phyloP scores from a whole-genome alignment of 805 yeast species.

The Pichia gijzeniarum region DNA sequence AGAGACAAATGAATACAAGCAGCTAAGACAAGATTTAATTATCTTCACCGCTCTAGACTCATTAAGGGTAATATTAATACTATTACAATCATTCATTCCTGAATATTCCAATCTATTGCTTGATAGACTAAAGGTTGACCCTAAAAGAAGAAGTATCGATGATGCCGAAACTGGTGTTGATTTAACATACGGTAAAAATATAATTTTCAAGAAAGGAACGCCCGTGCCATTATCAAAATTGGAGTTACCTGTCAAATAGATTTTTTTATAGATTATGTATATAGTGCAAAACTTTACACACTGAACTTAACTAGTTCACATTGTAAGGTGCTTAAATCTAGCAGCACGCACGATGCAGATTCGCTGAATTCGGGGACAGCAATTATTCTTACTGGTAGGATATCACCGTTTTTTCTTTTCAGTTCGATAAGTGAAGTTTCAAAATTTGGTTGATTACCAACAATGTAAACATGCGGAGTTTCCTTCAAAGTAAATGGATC shows the following conservation, averaged over 20 bases:
- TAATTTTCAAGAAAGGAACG: conserved; percentile 28
- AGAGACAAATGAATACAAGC: conserved; percentile 4
- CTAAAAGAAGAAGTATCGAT: conserved; percentile 34
- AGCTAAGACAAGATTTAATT: conserved; percentile 40
- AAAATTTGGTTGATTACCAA: conserved; percentile 73
- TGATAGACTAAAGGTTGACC: conserved; percentile 54
- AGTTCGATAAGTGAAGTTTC: conserved; percentile 39
- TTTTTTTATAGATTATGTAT: background rate
- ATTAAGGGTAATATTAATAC: conserved; percentile 57
- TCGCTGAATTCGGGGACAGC: conserved; percentile 64
- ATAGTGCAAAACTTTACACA: conserved; percentile 1
- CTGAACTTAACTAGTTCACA: conserved; percentile 41
- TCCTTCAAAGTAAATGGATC: conserved; percentile 83
- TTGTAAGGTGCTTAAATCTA: conserved; percentile 53
- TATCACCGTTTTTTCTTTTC: conserved; percentile 27
- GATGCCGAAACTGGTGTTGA: conserved; percentile 54
- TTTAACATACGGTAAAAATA: conserved; percentile 49
- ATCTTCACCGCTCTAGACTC: conserved; percentile 66
- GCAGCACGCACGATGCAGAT: conserved; percentile 57
- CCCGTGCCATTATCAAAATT: conserved; percentile 28
- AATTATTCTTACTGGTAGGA: conserved; percentile 42
- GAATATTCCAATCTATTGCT: conserved; percentile 48
- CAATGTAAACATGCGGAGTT: conserved; percentile 81
- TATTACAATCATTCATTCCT: conserved; percentile 73
- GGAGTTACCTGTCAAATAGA: conserved; percentile 8